A percentile compares a stretch with the other conserved stretches of the same genome.
Conservation (phyloP, 2,329 filamentous ascomycete species). For the Mariannaea elegans region DNA sequence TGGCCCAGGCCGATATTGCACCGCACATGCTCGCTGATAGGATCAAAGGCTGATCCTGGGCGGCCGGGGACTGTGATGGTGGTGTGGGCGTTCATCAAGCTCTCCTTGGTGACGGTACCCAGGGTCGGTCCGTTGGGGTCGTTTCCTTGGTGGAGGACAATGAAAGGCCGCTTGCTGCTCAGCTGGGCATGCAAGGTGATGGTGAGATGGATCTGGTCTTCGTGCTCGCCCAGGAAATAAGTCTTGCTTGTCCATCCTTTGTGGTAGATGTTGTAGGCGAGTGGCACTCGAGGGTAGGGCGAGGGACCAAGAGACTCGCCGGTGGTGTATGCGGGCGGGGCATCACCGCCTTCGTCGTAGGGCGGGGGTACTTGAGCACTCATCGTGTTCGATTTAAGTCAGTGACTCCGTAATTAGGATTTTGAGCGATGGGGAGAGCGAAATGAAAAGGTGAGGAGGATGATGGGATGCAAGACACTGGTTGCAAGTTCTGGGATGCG, state of each 20-base stretch:
- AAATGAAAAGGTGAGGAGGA: background rate
- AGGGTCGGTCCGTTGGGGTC: constrained; percentile 4
- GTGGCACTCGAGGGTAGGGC: background rate
- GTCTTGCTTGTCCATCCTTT: background rate
- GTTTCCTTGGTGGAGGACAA: constrained; percentile 12
- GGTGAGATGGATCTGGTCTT: background rate
- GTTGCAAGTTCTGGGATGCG: background rate
- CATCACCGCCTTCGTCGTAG: background rate
- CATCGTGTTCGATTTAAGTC: background rate
- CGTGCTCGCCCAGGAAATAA: background rate
- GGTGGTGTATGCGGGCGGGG: constrained; percentile 1
- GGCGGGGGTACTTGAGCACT: background rate
- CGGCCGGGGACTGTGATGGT: constrained; percentile 13
- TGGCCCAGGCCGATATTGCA: background rate
- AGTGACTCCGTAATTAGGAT: background rate
- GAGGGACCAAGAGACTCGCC: background rate
- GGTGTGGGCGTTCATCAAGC: constrained; percentile 8
- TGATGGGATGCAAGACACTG: background rate
- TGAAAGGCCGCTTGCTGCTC: constrained; percentile 4
- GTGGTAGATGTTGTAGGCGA: background rate
- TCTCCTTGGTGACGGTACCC: constrained; percentile 11
- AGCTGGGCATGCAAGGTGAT: background rate
- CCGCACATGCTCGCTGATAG: background rate
- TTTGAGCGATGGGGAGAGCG: no score
- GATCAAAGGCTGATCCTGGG: background rate